A percentile compares a stretch with the other conserved stretches of the same genome.
These are phyloP conservation scores for Quambalaria eucalypti DNA, from an alignment of 1,284 basidiomycete species.

Conservation along the genomic window DNA sequence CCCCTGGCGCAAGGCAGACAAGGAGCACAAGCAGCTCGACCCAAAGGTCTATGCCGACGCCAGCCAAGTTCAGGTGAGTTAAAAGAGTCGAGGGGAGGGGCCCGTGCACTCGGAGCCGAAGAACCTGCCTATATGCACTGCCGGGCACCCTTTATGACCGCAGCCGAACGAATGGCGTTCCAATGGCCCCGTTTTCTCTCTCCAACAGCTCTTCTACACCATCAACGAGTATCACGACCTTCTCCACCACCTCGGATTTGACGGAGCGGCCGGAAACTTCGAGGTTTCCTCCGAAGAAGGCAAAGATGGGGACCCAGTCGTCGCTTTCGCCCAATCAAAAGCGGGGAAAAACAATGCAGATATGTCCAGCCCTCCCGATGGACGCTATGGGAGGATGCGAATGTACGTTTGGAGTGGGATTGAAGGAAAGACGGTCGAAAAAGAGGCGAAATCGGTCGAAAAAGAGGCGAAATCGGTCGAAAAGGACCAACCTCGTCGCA, in stretches of 20 bases:
- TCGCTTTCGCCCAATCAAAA: constrained; percentile 88
- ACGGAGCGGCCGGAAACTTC: constrained; percentile 87
- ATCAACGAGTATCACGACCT: constrained; percentile 37
- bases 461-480: too few species aligned
- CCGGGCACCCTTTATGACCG: too few species aligned
- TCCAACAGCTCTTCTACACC: constrained; percentile 35
- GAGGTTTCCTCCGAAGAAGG: constrained; percentile 86
- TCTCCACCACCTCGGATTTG: constrained; percentile 61
- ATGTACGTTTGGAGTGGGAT: constrained; percentile 53
- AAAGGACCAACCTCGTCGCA: too few species aligned
- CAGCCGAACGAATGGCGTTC: too few species aligned
- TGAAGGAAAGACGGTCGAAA: too few species aligned
- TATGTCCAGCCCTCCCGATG: constrained; percentile 53
- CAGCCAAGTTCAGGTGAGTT: background rate
- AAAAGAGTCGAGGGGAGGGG: too few species aligned
- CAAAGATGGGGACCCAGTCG: constrained; percentile 74
- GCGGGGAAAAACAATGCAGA: constrained; percentile 60
- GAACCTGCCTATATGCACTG: too few species aligned
- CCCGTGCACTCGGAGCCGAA: too few species aligned
- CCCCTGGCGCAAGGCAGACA: constrained; percentile 33
- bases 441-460: too few species aligned
- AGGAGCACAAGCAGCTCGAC: constrained; percentile 20
- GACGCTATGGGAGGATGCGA: constrained; percentile 74
- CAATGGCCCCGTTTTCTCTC: too few species aligned
- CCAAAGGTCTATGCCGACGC: constrained; percentile 21